Base-by-base conservation (phyloP, 352 stramenopile genomes). In the Pythium periplocum region DNA sequence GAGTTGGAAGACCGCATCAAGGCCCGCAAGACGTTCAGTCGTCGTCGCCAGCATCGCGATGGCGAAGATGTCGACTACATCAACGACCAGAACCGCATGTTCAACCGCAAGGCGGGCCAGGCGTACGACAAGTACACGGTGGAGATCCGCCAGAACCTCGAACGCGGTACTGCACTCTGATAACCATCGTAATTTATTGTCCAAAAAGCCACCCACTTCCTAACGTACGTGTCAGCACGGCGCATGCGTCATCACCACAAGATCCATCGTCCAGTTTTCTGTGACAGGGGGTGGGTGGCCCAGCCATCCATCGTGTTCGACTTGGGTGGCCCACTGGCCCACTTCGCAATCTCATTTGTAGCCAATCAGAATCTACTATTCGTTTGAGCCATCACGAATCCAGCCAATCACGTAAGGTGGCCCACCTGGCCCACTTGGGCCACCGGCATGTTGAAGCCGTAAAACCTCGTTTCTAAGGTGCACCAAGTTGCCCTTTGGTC, bases 101-200 rank as follows among this genome's bases (percentile, higher is more conserved):
- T 98, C 81, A 99, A 99, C 81, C 84, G 97, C 74, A 99, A 98
- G 73, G 92, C 98, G 53, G 90, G 87, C 51, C 82, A 96, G 42
- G 95, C 96, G 35, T 99, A 97, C 66, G 94, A 99, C 77, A 97
- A 98, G 73, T 97, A 98, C 72, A 99, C 96, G 12, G 95, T 97
- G 17, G 96, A 99, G 62, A 99, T 98, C 71, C 79, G 93, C 43
- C 94, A 98, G 68, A 98, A 98, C 72, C 80, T 99, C 45, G 97
- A 99, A 62, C 86, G 97, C 50, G 97, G 97, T 37, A 99, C 96
- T 7, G 97, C 96, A 1, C 70, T 99, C 42, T 99, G 96, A 78
- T n/a, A 30, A 33, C 43, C 7, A 9, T 26, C 36, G 43, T 66
- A 61, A 66, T 60, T 66, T 66, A 66, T 66, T 42, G 7, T 12